These are phyloP conservation scores for Erodium moschatum DNA, from an alignment of 441 rosid species.

Conservation along the genomic window DNA sequence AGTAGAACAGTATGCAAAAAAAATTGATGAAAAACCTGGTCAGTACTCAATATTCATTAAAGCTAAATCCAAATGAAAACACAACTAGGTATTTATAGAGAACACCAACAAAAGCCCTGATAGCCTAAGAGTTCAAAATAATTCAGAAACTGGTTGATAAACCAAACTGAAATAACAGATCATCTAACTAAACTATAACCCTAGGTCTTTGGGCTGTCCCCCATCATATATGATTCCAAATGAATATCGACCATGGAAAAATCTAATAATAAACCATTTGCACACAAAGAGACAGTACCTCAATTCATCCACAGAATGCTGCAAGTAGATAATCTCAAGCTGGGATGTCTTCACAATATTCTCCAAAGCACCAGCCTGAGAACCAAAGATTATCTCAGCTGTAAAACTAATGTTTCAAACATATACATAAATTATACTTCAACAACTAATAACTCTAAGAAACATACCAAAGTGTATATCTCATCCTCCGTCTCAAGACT, in stretches of 20 bases:
- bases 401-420: slow-evolving; percentile 12
- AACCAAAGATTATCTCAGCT: slow-evolving; percentile 16
- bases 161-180: not conserved
- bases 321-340: slow-evolving; percentile 66
- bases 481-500: slow-evolving; percentile 49
- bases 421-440: slow-evolving; percentile 6
- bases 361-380: slow-evolving; percentile 86
- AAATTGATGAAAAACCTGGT: slow-evolving; percentile 19
- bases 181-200: not conserved
- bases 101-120: not conserved
- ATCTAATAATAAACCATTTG: not conserved
- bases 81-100: not conserved
- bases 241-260: not conserved
- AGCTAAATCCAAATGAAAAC: not conserved
- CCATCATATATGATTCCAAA: not conserved
- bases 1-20: slow-evolving; percentile 22
- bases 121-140: not conserved
- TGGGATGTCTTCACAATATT: slow-evolving; percentile 83
- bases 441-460: slow-evolving; percentile 12
- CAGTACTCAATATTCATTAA: slow-evolving; percentile 14
- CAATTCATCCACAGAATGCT: slow-evolving; percentile 62
- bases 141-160: not conserved
- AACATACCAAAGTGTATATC: slow-evolving; percentile 59
- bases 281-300: slow-evolving; percentile 33
- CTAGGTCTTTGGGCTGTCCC: not conserved